Conservation (phyloP, 2,329 filamentous ascomycete species). For the Raffaelea albimanens region DNA sequence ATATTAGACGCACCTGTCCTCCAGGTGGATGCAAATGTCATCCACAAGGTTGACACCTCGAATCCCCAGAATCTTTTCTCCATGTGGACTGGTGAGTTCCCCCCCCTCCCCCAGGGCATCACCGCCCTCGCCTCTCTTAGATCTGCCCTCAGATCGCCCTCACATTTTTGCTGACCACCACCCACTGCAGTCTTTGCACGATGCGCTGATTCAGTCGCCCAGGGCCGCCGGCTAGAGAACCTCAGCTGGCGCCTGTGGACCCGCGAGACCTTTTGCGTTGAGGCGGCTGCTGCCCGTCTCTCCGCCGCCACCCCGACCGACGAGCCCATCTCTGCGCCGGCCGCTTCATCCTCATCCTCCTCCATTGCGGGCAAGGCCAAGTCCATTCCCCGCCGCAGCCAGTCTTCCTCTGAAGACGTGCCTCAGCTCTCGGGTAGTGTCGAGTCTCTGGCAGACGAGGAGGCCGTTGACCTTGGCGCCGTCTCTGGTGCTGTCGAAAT, state of each 20-base stretch:
- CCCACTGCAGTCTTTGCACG: constrained; percentile 69
- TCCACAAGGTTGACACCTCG: constrained; percentile 89
- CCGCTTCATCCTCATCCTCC: constrained; percentile 1
- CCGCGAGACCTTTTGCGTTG: constrained; percentile 83
- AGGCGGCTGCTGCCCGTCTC: constrained; percentile 28
- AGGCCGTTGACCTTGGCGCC: constrained; percentile 47
- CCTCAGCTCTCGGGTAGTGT: constrained; percentile 71
- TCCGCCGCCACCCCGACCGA: constrained; percentile 17
- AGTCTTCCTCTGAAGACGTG: constrained; percentile 39
- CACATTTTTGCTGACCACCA: neutral
- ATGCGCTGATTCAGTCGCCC: constrained; percentile 87
- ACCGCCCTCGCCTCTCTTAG: too few species aligned
- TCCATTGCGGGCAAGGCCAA: constrained; percentile 42
- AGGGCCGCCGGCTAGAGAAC: constrained; percentile 88
- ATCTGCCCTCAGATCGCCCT: too few species aligned
- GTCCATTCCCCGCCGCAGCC: constrained; percentile 29
- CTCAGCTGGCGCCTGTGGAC: constrained; percentile 95
- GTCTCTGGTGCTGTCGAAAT: constrained; percentile 49
- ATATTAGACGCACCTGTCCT: constrained; percentile 77
- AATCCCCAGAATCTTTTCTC: constrained; percentile 90
- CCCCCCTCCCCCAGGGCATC: neutral
- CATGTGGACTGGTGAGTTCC: constrained; percentile 84
- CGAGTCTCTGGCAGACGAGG: constrained; percentile 64
- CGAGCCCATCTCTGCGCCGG: too few species aligned
- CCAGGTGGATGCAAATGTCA: constrained; percentile 81